Conservation (phyloP, 371 early-diverging fungal genomes). For the Lichtheimia ornata region DNA sequence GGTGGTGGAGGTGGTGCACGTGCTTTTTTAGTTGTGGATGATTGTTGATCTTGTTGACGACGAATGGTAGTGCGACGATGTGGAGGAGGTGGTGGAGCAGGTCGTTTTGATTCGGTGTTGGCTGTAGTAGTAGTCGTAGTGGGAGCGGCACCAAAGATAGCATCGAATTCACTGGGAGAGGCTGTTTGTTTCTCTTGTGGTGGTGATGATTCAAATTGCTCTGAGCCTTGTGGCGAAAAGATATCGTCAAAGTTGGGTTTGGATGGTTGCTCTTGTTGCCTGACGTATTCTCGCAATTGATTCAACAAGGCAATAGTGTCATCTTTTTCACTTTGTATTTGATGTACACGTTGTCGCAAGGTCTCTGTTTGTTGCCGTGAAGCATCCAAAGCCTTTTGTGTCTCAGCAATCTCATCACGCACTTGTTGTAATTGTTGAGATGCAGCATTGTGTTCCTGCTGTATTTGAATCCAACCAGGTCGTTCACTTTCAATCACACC, state of each 20-base stretch:
- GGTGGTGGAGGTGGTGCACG: slow-evolving; percentile 31
- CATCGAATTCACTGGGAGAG: slow-evolving; percentile 35
- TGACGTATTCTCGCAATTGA: slow-evolving; percentile 27
- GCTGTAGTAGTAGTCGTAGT: slow-evolving; percentile 3
- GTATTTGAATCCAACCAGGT: slow-evolving; percentile 22
- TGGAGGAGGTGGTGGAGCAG: slow-evolving; percentile 25
- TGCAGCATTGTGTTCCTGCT: slow-evolving; percentile 31
- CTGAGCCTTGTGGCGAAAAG: neutral
- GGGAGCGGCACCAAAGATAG: slow-evolving; percentile 30
- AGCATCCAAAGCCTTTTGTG: slow-evolving; percentile 23
- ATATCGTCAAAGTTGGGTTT: slow-evolving; percentile 14
- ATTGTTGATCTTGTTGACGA: slow-evolving; percentile 1
- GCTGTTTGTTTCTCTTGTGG: neutral
- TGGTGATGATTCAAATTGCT: neutral
- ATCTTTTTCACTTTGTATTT: slow-evolving; percentile 42
- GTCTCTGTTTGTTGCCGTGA: slow-evolving; percentile 37
- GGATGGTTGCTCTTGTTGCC: slow-evolving; percentile 9
- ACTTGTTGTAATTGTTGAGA: slow-evolving; percentile 27
- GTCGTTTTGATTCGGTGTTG: slow-evolving; percentile 11
- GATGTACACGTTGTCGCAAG: slow-evolving; percentile 35
- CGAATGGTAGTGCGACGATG: slow-evolving; percentile 8
- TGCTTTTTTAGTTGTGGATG: slow-evolving; percentile 16
- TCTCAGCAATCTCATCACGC: slow-evolving; percentile 35
- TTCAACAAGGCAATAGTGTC: slow-evolving; percentile 25
- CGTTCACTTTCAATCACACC: slow-evolving; percentile 22